These are phyloP conservation scores for Trichoderma virens DNA, from an alignment of 495 filamentous ascomycete species.

Conservation along the genomic window DNA sequence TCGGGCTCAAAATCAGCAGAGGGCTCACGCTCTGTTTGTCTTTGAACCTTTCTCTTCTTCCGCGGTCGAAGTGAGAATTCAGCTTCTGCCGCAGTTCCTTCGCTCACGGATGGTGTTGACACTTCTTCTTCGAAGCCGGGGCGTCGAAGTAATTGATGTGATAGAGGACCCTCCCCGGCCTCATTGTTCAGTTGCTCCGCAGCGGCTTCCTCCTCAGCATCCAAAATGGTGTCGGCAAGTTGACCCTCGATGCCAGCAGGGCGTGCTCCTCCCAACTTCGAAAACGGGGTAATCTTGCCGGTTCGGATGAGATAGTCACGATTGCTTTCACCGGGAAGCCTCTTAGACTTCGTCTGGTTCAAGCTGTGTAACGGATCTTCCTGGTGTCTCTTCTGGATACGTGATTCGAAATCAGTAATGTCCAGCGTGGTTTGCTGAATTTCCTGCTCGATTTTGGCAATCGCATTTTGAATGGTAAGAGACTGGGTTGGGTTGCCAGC, in stretches of 20 bases:
- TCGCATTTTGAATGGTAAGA: conserved; percentile 51
- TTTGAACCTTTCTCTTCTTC: conserved; percentile 33
- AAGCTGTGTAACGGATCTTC: conserved; percentile 37
- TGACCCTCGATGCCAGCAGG: conserved; percentile 50
- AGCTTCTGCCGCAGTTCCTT: conserved; percentile 25
- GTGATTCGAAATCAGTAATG: conserved; percentile 64
- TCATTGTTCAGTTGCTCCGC: conserved; percentile 48
- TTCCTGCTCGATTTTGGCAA: conserved; percentile 52
- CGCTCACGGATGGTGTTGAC: background rate
- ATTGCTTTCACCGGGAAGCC: conserved; percentile 68
- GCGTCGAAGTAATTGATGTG: conserved; percentile 71
- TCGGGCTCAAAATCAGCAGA: conserved; percentile 37
- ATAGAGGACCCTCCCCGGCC: conserved; percentile 49
- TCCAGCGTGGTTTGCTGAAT: conserved; percentile 58
- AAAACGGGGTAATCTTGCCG: conserved; percentile 95
- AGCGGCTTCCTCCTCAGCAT: conserved; percentile 59
- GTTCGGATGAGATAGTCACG: conserved; percentile 89
- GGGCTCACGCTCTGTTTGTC: conserved; percentile 24
- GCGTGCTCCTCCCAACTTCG: conserved; percentile 52
- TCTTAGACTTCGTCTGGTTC: conserved; percentile 28
- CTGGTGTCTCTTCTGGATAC: conserved; percentile 65
- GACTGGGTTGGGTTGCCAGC: conserved; percentile 31
- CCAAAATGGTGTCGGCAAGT: conserved; percentile 63
- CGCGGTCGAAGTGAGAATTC: conserved; percentile 44
- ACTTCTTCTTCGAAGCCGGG: conserved; percentile 63